A percentile compares a stretch with the other conserved stretches of the same genome.
phyloP scores from a whole-genome alignment of 139 green algal genomes.

The Monoraphidium neglectum region DNA sequence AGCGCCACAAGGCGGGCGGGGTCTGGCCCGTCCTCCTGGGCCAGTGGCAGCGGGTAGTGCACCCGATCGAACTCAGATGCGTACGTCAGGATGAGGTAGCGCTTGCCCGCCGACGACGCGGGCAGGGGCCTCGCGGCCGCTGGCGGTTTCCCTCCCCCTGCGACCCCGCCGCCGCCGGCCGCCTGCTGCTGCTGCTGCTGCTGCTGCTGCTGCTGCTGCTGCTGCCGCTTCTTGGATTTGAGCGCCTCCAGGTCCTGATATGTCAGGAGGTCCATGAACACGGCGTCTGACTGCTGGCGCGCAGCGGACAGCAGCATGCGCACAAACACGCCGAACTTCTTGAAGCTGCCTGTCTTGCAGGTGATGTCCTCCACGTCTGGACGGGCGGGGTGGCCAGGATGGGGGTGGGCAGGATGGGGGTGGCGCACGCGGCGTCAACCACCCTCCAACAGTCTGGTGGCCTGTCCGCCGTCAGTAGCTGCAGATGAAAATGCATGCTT shows the following conservation, averaged over 20 bases:
- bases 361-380: constrained; percentile 94
- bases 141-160: not conserved
- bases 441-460: not conserved
- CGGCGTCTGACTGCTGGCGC: constrained; percentile 71
- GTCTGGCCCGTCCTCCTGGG: constrained; percentile 73
- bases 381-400: not conserved
- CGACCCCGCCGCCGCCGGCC: not conserved
- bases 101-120: constrained; percentile 68
- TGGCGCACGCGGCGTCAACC: not conserved
- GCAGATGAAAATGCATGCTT: not conserved
- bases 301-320: constrained; percentile 84
- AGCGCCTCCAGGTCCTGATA: constrained; percentile 85
- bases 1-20: constrained; percentile 55
- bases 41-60: constrained; percentile 89
- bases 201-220: not conserved
- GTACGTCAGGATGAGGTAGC: constrained; percentile 94
- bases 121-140: not conserved
- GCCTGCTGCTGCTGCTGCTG: constrained; percentile 3
- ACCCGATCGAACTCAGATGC: constrained; percentile 90
- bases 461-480: too few relatives aligned
- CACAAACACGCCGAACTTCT: constrained; percentile 84
- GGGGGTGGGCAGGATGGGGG: not conserved
- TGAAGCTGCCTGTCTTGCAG: constrained; percentile 87
- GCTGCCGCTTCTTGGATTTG: constrained; percentile 54
- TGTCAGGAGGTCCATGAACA: constrained; percentile 89